Evolutionary conservation across 805 yeast genomes (phyloP), one percentile per base, ranked within the genome.

Genomic region (Ogataea neopini): DNA sequence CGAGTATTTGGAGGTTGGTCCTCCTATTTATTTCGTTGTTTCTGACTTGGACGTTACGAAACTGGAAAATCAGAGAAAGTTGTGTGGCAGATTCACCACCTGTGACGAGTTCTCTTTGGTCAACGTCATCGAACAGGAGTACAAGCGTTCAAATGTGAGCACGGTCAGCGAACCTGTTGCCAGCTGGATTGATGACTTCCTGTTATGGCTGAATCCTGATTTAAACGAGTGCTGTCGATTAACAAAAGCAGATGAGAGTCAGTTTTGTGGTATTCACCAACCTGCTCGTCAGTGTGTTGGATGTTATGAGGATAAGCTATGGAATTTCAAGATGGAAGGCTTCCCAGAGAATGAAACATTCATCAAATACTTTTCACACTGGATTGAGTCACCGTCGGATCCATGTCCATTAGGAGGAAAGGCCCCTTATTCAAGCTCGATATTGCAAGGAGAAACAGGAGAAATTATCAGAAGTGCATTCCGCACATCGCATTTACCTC

Each of bases 391-490:
- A 1, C 82, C 81, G 1, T 86, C 96, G 48, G 94, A 87, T 58
- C 88, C 92, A 2, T 92, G 99, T 65, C 97, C 98, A 1, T 70
- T 92, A 22, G 98, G 96, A 3, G 99, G 99, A 2, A 86, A 87
- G 60, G 97, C 97, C 0, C 96, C 97, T 0, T 92, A 92, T 62
- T 75, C 86, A 1, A 67, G 73, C 4, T 73, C 90, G 0, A 69
- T 88, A 9, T 68, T 75, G 1, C 68, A 74, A 22, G 72, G 73
- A 25, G 67, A 69, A 1, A 55, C 65, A 0, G 64, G 64, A 1
- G 51, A 56, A 2, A 74, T 89, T 4, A 53, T 60, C 8, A 71
- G 92, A 1, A 80, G 89, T 1, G 74, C 76, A n/a, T 89, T 92
- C 69, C 72, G 98, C 55, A 80, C 92, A 1, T 76, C 87, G 6